A percentile compares a stretch with the other conserved stretches of the same genome.
These are phyloP conservation scores for Boletus rufocinnamomeus DNA, from an alignment of 768 basidiomycete species.

Conservation along the genomic window DNA sequence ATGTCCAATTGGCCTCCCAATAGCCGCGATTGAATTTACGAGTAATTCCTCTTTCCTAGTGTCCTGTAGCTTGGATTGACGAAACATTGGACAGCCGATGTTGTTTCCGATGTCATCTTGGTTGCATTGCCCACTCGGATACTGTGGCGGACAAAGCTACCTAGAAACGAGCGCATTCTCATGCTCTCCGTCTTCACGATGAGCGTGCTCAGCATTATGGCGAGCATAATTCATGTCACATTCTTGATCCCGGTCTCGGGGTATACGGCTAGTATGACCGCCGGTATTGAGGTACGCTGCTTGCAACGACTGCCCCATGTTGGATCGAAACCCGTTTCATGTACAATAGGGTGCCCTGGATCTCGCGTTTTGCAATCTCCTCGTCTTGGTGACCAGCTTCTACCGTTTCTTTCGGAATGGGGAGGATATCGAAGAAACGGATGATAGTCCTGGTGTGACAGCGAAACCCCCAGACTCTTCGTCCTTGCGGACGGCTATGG, in stretches of 20 bases:
- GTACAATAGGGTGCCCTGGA: conserved; percentile 15
- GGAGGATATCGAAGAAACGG: conserved; percentile 1
- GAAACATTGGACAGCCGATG: conserved; percentile 5
- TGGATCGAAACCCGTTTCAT: background rate
- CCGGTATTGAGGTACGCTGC: conserved; percentile 17
- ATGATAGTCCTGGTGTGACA: background rate
- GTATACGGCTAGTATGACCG: conserved; percentile 14
- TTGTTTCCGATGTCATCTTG: conserved; percentile 14
- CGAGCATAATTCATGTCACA: conserved; percentile 15
- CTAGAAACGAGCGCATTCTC: conserved; percentile 13
- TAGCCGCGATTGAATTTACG: conserved; percentile 7
- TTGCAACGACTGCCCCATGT: background rate
- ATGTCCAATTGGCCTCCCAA: conserved; percentile 7
- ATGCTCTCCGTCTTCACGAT: conserved; percentile 14
- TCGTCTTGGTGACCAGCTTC: conserved; percentile 19
- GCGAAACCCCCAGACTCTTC: background rate
- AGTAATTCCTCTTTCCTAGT: background rate
- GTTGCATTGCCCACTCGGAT: conserved; percentile 11
- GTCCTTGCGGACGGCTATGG: background rate
- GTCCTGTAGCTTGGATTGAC: background rate
- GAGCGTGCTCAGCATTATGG: conserved; percentile 10
- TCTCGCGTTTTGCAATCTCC: conserved; percentile 19
- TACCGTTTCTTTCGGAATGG: conserved; percentile 10
- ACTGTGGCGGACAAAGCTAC: conserved; percentile 8
- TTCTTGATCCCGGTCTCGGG: conserved; percentile 15